Conservation (phyloP, 495 filamentous ascomycete species). For the Chaetomium cochliodes region DNA sequence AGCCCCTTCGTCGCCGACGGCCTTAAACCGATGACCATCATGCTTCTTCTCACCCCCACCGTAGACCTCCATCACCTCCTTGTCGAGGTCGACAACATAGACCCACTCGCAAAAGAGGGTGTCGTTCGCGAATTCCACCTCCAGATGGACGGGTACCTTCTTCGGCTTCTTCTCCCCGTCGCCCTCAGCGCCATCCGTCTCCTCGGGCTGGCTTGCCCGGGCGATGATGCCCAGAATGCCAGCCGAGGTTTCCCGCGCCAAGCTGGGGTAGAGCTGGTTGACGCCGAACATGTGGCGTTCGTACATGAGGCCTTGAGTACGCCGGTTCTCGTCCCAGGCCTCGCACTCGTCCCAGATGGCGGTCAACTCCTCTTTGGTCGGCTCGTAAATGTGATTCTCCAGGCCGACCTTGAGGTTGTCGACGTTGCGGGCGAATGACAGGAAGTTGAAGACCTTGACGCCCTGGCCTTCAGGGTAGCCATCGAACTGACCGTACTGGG, state of each 20-base stretch:
- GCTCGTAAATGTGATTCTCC: constrained; percentile 20
- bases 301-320: background rate
- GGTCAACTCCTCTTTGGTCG: constrained; percentile 9
- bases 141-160: constrained; percentile 13
- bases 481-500: constrained; percentile 25
- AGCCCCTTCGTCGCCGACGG: constrained; percentile 10
- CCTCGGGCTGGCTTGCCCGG: background rate
- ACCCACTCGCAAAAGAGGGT: constrained; percentile 24
- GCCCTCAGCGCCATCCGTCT: background rate
- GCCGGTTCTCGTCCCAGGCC: constrained; percentile 9
- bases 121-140: constrained; percentile 16
- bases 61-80: constrained; percentile 23
- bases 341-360: constrained; percentile 19
- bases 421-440: constrained; percentile 21
- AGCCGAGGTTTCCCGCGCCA: constrained; percentile 16
- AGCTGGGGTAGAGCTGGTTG: constrained; percentile 16
- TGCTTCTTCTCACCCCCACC: constrained; percentile 16
- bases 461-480: constrained; percentile 24
- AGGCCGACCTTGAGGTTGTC: constrained; percentile 23
- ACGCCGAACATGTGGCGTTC: background rate
- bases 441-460: constrained; percentile 16
- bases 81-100: constrained; percentile 24
- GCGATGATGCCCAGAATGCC: constrained; percentile 18
- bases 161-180: constrained; percentile 2
- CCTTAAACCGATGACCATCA: constrained; percentile 20